Evolutionary conservation across 2,329 filamentous ascomycete genomes (phyloP), one percentile per base, ranked within the genome.

Genomic region (Fusarium sp.): DNA sequence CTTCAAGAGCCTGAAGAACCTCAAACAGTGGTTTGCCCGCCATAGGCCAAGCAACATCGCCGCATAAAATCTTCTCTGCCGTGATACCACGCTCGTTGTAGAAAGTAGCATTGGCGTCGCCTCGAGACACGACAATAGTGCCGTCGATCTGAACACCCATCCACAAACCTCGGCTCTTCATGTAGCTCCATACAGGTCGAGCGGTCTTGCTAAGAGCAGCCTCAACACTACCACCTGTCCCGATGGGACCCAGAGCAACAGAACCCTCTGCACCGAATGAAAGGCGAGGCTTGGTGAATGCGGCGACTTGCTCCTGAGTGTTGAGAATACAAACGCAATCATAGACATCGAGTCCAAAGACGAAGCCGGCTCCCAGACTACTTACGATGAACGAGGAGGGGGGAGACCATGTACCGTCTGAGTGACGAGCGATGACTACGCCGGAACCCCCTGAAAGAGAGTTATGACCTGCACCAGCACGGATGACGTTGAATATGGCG

Each of bases 61-160:
- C 81, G 36, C 71, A 70, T 5, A 85, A 66, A 48, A 85, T 85
- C 62, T 73, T 79, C 59, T 79, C 73, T 11, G 82, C 81, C 0
- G 80, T 77, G 51, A 85, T 84, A n/a, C 78, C 78, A 18, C 78
- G 78, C 70, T 94, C 87, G 22, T 90, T 89, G 79, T 95, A 96
- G 75, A 96, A 96, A 15, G 89, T 87, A 68, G 93, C 91, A 78
- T 96, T 96, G 78, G 94, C 94, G 74, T 95, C 94, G 1, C 87
- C 89, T 28, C 94, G 88, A 77, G 94, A 91, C 57, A 95, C 90
- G 47, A 96, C 86, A 24, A 96, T 87, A 0, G 93, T 95, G 5
- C 94, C 94, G 75, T 96, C 93, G n/a, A 95, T 86, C 73, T 94
- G 92, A 1, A 95, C 88, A 18, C 93, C 93, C 3, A 92, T 92